Base-by-base conservation (phyloP, 352 stramenopile species). In the Globisporangium paroecandrum region DNA sequence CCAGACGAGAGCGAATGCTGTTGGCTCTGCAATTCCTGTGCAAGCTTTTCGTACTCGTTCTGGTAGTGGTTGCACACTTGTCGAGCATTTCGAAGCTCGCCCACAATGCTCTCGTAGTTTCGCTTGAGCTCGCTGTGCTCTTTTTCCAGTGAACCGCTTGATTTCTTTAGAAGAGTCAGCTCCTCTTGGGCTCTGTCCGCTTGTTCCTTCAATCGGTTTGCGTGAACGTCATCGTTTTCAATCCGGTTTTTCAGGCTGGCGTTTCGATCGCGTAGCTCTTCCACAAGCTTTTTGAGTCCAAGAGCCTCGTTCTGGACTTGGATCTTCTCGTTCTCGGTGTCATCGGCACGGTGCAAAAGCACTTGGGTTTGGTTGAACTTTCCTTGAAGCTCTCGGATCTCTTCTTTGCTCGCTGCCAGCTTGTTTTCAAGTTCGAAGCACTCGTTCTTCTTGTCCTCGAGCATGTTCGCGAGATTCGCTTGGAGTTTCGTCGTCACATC, bases 31-130 rank as follows among this genome's bases (percentile, higher is more conserved):
- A 89, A 54, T 43, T 93, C 85, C 38, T 82, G 82, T 9, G 85
- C 78, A 9, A 93, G 55, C 58, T 90, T 89, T 59, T 93, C 85
- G 47, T 87, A 91, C 63, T 93, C 82, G 49, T 73, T 87, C 55
- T 93, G 83, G 51, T 92, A 91, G 66, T 93, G 78, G 5, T 81
- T 82, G 54, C 70, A 82, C 10, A 79, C 77, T 64, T 93, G 82
- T 1, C 83, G 81, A 8, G 76, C 78, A 41, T 79, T 89, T 3
- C 81, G 77, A 15, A 93, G 73, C 53, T 93, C 85, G 25, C 76
- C 46, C 29, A 83, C 74, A 1, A 69, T 71, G 38, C 47, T 83
- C 6, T 91, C 81, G 54, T 89, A 93, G 32, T 75, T 89, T 34
- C 71, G 67, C 38, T 79, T 76, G 24, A 91, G 55, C 18, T 90